Base-by-base conservation (phyloP, 139 green algal species). In the Coelastrella sp. region DNA sequence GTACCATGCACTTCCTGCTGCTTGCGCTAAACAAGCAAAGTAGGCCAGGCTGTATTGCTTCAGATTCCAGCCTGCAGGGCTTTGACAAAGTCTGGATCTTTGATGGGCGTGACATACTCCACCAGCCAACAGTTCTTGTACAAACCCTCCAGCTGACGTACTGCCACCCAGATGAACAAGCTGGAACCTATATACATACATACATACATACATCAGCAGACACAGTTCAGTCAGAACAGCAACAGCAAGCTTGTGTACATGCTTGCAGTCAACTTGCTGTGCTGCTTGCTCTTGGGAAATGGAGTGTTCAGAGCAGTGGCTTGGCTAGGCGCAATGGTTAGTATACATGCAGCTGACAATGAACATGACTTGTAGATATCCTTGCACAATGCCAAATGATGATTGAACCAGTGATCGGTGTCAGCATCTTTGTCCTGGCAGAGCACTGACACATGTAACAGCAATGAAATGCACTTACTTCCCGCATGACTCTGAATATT, bases 51-150 rank as follows among this genome's bases (percentile, higher is more conserved):
- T 5, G 4, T 9, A 17, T 11, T 38, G 25, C 11, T 79, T 80
- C 41, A 80, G 27, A 64, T 23, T 32, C 50, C 74, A 6, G 51
- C 50, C 53, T 82, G 51, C 34, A 82, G 75, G 11, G 30, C 37
- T 27, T 82, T 82, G 75, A 82, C 53, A 35, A 82, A 30, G 5
- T 43, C 53, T 19, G 75, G 75, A 34, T 82, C 75, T 53, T 53
- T 51, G 53, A 82, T 53, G 11, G 75, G 75, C 19, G 75, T 71
- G 3, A 82, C 75, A 19, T 82, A 82, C 53, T 82, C 75, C 53
- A 82, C 75, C 53, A 82, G 35, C 75, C 75, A 82, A 53, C 75
- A 82, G 75, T 82, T 57, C 53, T 71, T 82, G 75, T 82, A 82
- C 51, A 82, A 45, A 11, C 75, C 75, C 17, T 82, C 75, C 35